Evolutionary conservation across 768 basidiomycete species (phyloP).

Genomic region (Boletales sp.): DNA sequence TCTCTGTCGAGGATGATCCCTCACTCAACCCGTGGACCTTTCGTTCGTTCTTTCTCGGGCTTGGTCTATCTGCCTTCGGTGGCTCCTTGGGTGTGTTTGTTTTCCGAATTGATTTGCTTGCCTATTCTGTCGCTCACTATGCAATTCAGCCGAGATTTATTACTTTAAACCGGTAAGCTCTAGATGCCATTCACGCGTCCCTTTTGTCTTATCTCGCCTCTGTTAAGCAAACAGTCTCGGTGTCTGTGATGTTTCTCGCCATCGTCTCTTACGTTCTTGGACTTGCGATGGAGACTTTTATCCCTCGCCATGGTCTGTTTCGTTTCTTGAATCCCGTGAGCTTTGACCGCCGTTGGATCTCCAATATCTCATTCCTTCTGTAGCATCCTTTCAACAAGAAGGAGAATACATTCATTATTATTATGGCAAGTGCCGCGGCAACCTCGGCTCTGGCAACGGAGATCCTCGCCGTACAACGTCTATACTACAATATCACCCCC

Average conservation of each 20-base stretch:
- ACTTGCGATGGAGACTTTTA: conserved; percentile 41
- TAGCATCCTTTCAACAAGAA: conserved; percentile 59
- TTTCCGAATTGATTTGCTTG: neutral
- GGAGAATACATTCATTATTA: conserved; percentile 55
- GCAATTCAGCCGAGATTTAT: conserved; percentile 47
- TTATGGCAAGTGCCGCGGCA: conserved; percentile 55
- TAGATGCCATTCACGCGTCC: neutral
- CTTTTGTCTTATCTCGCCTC: neutral
- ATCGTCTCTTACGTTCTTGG: conserved; percentile 50
- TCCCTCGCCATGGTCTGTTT: conserved; percentile 45
- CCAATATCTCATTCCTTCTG: neutral
- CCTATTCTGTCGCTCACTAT: neutral
- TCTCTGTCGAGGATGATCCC: conserved; percentile 36
- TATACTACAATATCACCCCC: conserved; percentile 52
- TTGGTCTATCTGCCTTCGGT: conserved; percentile 50
- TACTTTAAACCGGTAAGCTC: conserved; percentile 52
- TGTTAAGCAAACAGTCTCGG: conserved; percentile 45
- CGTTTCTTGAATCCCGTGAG: conserved; percentile 50
- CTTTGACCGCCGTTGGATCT: neutral
- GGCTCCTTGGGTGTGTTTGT: conserved; percentile 41
- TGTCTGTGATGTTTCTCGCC: conserved; percentile 53
- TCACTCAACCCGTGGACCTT: conserved; percentile 34
- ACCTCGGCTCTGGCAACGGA: conserved; percentile 53
- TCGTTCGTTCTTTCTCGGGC: conserved; percentile 50
- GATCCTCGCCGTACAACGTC: conserved; percentile 49